Conservation (phyloP, 169 alveolate species). For the Plasmodium inui region DNA sequence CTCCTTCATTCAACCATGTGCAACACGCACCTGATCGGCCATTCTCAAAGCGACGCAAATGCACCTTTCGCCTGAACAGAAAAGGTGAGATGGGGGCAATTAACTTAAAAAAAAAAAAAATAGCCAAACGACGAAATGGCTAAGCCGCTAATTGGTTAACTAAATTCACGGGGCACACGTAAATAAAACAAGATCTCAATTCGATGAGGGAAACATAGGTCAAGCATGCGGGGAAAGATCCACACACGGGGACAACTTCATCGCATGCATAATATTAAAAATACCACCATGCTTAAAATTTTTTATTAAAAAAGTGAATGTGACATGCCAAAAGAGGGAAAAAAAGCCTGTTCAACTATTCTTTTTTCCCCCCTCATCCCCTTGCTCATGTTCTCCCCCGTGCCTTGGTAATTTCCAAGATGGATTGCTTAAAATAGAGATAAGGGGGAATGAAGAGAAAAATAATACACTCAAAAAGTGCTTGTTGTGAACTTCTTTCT, state of each 20-base stretch:
- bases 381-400: too few species aligned
- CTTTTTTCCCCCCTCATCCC: not conserved
- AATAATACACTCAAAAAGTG: not conserved
- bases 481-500: not conserved
- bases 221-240: not conserved
- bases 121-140: not conserved
- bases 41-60: not conserved
- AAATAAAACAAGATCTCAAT: not conserved
- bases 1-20: not conserved
- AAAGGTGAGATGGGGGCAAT: not conserved
- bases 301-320: not conserved
- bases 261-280: not conserved
- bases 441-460: not conserved
- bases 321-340: not conserved
- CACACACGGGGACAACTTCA: not conserved
- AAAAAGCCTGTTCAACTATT: not conserved
- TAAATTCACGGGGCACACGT: not conserved
- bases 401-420: not conserved
- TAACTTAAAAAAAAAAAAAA: slow-evolving; percentile 10
- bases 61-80: not conserved
- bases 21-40: not conserved
- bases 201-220: not conserved
- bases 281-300: not conserved
- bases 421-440: not conserved
- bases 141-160: not conserved